These are phyloP conservation scores for Ehretia macrophylla DNA, from an alignment of 257 asterid species.

Conservation along the genomic window DNA sequence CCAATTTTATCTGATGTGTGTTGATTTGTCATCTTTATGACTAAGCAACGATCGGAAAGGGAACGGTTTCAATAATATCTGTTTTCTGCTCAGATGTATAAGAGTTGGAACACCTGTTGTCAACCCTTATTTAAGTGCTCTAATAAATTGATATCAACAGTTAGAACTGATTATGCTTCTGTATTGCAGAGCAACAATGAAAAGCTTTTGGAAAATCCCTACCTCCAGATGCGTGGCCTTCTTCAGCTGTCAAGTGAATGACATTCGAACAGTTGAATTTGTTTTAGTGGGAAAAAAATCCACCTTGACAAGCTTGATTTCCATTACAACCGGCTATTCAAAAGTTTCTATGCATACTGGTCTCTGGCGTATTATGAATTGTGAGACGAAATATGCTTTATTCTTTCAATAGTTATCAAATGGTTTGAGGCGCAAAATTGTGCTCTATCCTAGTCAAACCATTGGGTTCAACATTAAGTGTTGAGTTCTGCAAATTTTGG, in stretches of 20 bases:
- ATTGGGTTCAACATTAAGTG: background rate
- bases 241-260: conserved; percentile 75
- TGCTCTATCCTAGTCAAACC: conserved; percentile 1
- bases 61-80: too few species aligned
- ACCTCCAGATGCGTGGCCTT: conserved; percentile 98
- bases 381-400: conserved; percentile 2
- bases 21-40: too few species aligned
- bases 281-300: conserved; percentile 19
- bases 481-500: background rate
- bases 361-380: conserved; percentile 8
- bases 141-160: too few species aligned
- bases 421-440: background rate
- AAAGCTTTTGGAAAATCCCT: conserved; percentile 96
- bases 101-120: background rate
- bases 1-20: too few species aligned
- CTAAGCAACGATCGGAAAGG: too few species aligned
- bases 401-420: conserved; percentile 4
- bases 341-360: conserved; percentile 2
- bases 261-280: conserved; percentile 20
- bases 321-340: conserved; percentile 3
- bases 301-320: conserved; percentile 13
- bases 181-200: conserved; percentile 94
- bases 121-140: too few species aligned
- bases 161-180: conserved; percentile 17
- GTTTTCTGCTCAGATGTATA: too few species aligned